Evolutionary conservation across 2,329 filamentous ascomycete genomes (phyloP).

Genomic region (Curvularia lunata): DNA sequence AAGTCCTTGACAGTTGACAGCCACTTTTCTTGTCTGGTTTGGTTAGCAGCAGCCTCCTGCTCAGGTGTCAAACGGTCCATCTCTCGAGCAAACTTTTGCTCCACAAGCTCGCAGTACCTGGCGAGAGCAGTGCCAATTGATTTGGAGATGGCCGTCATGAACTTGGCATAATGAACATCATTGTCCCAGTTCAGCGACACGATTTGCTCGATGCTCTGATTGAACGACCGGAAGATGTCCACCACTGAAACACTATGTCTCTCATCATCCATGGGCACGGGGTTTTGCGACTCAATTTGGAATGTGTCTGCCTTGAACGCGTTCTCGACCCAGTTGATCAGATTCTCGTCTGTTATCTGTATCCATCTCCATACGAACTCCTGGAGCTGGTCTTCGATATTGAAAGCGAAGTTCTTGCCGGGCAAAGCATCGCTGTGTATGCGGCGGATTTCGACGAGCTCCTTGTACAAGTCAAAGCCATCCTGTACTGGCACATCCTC

Average conservation of each 20-base stretch:
- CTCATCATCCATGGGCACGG: slow-evolving; percentile 74
- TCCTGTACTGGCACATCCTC: slow-evolving; percentile 86
- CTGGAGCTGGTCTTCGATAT: slow-evolving; percentile 83
- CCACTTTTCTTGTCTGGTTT: slow-evolving; percentile 89
- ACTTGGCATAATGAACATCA: slow-evolving; percentile 90
- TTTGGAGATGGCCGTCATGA: slow-evolving; percentile 92
- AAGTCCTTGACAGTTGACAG: slow-evolving; percentile 93
- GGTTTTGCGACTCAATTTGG: slow-evolving; percentile 70
- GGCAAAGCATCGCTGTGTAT: slow-evolving; percentile 81
- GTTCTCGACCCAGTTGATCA: slow-evolving; percentile 84
- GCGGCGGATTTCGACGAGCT: slow-evolving; percentile 81
- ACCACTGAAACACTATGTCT: slow-evolving; percentile 92
- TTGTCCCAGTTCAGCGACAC: slow-evolving; percentile 89
- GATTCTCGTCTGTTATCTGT: slow-evolving; percentile 75
- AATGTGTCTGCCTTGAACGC: slow-evolving; percentile 92
- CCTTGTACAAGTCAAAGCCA: slow-evolving; percentile 91
- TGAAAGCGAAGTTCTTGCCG: slow-evolving; percentile 76
- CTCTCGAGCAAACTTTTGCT: slow-evolving; percentile 82
- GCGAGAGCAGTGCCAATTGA: slow-evolving; percentile 82
- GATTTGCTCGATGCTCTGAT: slow-evolving; percentile 87
- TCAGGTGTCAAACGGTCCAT: slow-evolving; percentile 93
- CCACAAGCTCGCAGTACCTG: slow-evolving; percentile 89
- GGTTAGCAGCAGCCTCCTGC: slow-evolving; percentile 77
- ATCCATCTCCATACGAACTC: slow-evolving; percentile 98
- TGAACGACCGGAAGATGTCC: slow-evolving; percentile 93